Base-by-base conservation (phyloP, 306 rosid species). In the Astragalus glycyphyllos region DNA sequence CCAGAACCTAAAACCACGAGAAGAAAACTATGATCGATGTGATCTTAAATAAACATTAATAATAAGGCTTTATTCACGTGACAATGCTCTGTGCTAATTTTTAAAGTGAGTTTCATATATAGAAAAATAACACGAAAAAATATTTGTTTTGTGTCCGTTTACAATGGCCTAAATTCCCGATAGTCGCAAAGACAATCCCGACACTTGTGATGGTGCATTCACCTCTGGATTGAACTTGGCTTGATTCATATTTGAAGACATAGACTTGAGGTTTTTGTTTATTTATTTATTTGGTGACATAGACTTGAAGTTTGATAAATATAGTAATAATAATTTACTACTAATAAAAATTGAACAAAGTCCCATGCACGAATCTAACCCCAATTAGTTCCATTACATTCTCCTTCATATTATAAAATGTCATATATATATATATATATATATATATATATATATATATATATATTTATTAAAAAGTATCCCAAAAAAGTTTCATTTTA, bases 141-240 rank as follows among this genome's bases (percentile, higher is more conserved):
- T 5, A 68, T 49, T 46, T 47, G 79, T 11, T 54, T 44, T 45
- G 51, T 40, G 90, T 84, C 86, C 84, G 73, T 46, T 51, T 88
- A 80, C 92, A 86, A 64, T 83, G 85, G 80, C 74, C 85, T 72
- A 65, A 73, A 56, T 68, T 75, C 78, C 80, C 85, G 89, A 84
- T 69, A 72, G 62, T 12, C 70, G 70, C 74, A 62, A 84, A 80
- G 59, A 68, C 56, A 79, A 47, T 3, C 40, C 29, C 42, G 66
- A 37, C 76, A 74, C 45, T 60, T 61, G 68, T 15, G 40, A 40
- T 41, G 81, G 77, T 68, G 73, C 80, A 83, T 85, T 73, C 76
- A 56, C 58, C 72, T 72, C 81, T 58, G 60, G 69, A 69, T 35
- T 57, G 20, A 41, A 79, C 74, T 41, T 80, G 83, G 78, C 61